Percentiles rank a stretch among this genome's conserved stretches.
These are phyloP conservation scores for Pulveroboletus sp. DNA, from an alignment of 768 basidiomycete species.

Conservation along the genomic window DNA sequence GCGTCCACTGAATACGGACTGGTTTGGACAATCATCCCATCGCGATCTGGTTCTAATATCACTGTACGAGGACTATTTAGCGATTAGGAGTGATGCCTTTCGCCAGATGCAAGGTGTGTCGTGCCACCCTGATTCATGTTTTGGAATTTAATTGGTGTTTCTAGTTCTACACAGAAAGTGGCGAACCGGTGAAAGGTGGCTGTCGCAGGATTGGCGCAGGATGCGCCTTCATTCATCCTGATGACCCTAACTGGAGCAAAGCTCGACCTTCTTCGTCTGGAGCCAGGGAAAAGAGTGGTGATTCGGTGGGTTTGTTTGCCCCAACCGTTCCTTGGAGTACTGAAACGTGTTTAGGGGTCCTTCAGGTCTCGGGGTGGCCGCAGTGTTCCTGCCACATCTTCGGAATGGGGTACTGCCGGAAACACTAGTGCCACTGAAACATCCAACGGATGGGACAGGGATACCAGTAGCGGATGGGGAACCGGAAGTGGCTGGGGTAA, in stretches of 20 bases:
- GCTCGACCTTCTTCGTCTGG: slow-evolving; percentile 12
- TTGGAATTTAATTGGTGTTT: background rate
- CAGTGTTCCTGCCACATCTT: background rate
- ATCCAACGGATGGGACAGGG: background rate
- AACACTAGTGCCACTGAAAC: background rate
- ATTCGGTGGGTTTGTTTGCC: slow-evolving; percentile 13
- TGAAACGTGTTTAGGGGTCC: slow-evolving; percentile 3
- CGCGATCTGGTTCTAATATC: background rate
- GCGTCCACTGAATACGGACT: background rate
- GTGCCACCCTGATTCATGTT: slow-evolving; percentile 2
- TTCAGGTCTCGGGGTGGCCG: slow-evolving; percentile 7
- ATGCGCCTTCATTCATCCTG: slow-evolving; percentile 33
- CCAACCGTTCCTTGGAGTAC: background rate
- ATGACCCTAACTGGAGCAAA: slow-evolving; percentile 19
- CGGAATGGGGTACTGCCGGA: background rate
- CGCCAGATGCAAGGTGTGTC: slow-evolving; percentile 24
- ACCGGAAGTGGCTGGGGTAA: slow-evolving; percentile 6
- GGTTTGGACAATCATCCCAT: background rate
- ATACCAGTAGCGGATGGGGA: slow-evolving; percentile 10
- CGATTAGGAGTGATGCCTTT: slow-evolving; percentile 21
- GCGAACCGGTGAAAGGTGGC: slow-evolving; percentile 25
- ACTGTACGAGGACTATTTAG: no score
- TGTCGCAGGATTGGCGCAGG: slow-evolving; percentile 19
- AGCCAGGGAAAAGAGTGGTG: slow-evolving; percentile 14
- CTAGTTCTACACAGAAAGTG: slow-evolving; percentile 31